Conservation (phyloP, 768 basidiomycete species). For the Lactarius psammicola region DNA sequence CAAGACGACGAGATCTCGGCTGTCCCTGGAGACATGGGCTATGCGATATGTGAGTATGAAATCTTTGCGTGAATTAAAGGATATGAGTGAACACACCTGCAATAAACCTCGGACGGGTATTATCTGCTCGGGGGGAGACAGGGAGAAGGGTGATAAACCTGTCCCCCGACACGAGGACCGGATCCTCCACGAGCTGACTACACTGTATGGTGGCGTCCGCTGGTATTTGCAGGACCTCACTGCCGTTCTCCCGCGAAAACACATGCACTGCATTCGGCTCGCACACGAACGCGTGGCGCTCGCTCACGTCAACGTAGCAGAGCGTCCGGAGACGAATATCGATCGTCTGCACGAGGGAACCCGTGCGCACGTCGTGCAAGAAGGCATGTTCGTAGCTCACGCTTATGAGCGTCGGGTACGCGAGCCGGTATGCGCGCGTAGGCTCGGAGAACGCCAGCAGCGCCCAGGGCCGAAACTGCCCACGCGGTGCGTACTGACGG, state of each 20-base stretch:
- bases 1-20: slow-evolving; percentile 37
- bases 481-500: slow-evolving; percentile 34
- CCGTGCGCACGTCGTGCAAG: slow-evolving; percentile 62
- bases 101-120: neutral
- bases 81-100: slow-evolving; percentile 4
- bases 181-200: slow-evolving; percentile 12
- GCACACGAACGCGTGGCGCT: slow-evolving; percentile 59
- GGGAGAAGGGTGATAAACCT: neutral
- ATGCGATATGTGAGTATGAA: slow-evolving; percentile 7
- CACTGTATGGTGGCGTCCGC: slow-evolving; percentile 30
- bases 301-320: slow-evolving; percentile 63
- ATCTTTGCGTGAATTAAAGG: neutral
- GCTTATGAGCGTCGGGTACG: slow-evolving; percentile 61
- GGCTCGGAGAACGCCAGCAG: slow-evolving; percentile 44
- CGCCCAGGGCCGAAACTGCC: slow-evolving; percentile 64
- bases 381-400: slow-evolving; percentile 46
- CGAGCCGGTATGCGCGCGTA: slow-evolving; percentile 58
- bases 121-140: neutral
- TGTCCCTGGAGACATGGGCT: slow-evolving; percentile 40
- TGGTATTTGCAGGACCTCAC: slow-evolving; percentile 48
- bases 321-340: slow-evolving; percentile 37
- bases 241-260: slow-evolving; percentile 34
- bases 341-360: slow-evolving; percentile 48
- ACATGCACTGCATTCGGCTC: neutral
- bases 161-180: neutral